A percentile compares a stretch with the other conserved stretches of the same genome.
Conservation (phyloP, 805 yeast genomes). For the Wickerhamiella sergipiensis region DNA sequence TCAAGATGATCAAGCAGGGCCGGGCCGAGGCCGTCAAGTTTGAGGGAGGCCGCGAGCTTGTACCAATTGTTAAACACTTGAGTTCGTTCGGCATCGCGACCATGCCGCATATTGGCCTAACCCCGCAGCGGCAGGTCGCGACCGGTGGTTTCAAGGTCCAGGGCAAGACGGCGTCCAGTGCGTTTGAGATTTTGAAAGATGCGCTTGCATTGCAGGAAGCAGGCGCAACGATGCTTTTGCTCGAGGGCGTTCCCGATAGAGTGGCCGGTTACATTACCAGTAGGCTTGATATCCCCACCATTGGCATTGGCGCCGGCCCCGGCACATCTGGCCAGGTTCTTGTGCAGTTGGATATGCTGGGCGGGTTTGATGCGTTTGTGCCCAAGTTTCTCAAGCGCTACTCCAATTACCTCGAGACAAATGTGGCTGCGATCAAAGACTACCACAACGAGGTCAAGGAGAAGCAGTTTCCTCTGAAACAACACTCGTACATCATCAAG, state of each 20-base stretch:
- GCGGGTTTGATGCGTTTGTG: slow-evolving; percentile 37
- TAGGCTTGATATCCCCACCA: slow-evolving; percentile 56
- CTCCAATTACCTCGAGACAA: slow-evolving; percentile 34
- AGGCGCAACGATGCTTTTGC: slow-evolving; percentile 61
- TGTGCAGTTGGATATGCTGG: slow-evolving; percentile 74
- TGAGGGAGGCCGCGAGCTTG: slow-evolving; percentile 62
- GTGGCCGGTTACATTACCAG: slow-evolving; percentile 54
- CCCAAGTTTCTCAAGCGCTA: slow-evolving; percentile 73
- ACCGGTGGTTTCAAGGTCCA: slow-evolving; percentile 84
- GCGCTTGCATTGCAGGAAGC: slow-evolving; percentile 57
- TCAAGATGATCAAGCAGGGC: slow-evolving; percentile 40
- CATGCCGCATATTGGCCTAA: slow-evolving; percentile 81
- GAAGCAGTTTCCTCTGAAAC: slow-evolving; percentile 43
- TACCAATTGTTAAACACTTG: slow-evolving; percentile 40
- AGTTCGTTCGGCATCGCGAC: slow-evolving; percentile 71
- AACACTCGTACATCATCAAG: slow-evolving; percentile 59
- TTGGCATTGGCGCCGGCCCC: slow-evolving; percentile 93
- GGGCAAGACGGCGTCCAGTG: slow-evolving; percentile 44
- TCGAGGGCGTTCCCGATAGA: slow-evolving; percentile 77
- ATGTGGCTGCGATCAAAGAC: slow-evolving; percentile 36
- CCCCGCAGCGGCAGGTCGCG: slow-evolving; percentile 73
- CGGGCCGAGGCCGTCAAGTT: slow-evolving; percentile 62
- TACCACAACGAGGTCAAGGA: slow-evolving; percentile 49
- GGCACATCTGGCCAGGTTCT: slow-evolving; percentile 78
- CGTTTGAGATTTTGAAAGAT: slow-evolving; percentile 45